These are phyloP conservation scores for Eucalyptus viminalis DNA, from an alignment of 345 rosid genomes.

Conservation along the genomic window DNA sequence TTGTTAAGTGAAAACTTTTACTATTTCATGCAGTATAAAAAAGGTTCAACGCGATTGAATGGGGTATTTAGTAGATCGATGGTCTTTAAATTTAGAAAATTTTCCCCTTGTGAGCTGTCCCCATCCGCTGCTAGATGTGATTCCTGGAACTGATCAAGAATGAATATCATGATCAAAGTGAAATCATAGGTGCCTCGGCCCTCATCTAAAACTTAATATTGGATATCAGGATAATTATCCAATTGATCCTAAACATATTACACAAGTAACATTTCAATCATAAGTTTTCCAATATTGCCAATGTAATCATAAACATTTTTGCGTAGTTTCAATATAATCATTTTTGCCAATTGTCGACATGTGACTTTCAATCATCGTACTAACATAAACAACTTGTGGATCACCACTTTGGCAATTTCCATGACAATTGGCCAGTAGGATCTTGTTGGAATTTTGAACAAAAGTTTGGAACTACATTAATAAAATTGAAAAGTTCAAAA, in stretches of 20 bases:
- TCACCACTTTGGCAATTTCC: neutral
- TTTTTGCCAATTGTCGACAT: rapidly evolving
- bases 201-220: neutral
- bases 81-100: neutral
- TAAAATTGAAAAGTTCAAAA: neutral
- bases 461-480: too few relatives aligned
- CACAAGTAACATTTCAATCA: neutral
- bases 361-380: rapidly evolving
- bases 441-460: neutral
- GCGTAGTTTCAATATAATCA: rapidly evolving
- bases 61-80: neutral
- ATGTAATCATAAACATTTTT: rapidly evolving
- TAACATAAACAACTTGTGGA: neutral
- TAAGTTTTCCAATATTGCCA: neutral
- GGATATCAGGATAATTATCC: rapidly evolving
- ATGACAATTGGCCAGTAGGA: neutral
- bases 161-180: neutral
- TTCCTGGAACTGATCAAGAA: neutral
- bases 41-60: neutral
- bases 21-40: neutral
- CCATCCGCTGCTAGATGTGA: neutral
- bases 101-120: neutral
- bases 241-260: too few relatives aligned
- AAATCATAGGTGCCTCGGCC: neutral
- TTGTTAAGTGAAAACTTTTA: neutral